These are phyloP conservation scores for Raphanus sativus DNA, from an alignment of 345 rosid genomes.

Conservation along the genomic window DNA sequence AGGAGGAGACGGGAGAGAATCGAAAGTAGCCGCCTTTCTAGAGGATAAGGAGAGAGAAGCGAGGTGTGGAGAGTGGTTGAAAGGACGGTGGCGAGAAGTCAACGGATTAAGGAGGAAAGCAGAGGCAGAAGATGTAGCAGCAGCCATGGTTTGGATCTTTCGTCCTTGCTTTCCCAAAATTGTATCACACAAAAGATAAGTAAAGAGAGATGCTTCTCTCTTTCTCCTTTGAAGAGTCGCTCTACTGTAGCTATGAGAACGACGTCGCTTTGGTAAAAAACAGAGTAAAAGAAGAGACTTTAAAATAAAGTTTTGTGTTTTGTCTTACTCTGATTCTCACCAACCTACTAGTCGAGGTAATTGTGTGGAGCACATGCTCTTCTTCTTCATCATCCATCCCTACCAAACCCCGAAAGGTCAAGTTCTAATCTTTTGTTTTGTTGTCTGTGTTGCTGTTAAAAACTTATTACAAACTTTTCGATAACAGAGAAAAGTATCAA, in stretches of 20 bases:
- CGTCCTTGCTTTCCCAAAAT: slow-evolving; percentile 19
- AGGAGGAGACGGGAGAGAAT: slow-evolving; percentile 12
- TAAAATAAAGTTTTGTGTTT: neutral
- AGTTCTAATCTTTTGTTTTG: neutral
- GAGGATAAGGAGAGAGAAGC: slow-evolving; percentile 37
- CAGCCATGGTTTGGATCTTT: slow-evolving; percentile 31
- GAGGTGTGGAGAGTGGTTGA: slow-evolving; percentile 18
- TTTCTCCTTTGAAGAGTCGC: neutral
- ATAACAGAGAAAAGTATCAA: slow-evolving; percentile 14
- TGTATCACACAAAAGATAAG: neutral
- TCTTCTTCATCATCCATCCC: slow-evolving; percentile 23
- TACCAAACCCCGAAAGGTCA: slow-evolving; percentile 34
- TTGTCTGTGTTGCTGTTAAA: slow-evolving; percentile 21
- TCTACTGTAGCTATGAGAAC: neutral
- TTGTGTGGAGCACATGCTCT: slow-evolving; percentile 29
- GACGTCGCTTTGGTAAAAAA: slow-evolving; percentile 30
- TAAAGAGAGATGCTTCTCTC: slow-evolving; percentile 20
- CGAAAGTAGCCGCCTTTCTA: slow-evolving; percentile 22
- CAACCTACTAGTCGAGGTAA: slow-evolving; percentile 23
- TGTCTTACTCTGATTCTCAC: slow-evolving; percentile 6
- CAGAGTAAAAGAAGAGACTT: slow-evolving; percentile 14
- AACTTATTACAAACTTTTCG: neutral
- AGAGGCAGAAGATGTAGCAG: slow-evolving; percentile 52
- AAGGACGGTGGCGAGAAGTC: slow-evolving; percentile 38
- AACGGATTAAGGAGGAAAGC: slow-evolving; percentile 46